A percentile compares a stretch with the other conserved stretches of the same genome.
Evolutionary conservation across 192 early-diverging fungal genomes (phyloP).

Genomic region (Powellomyces hirtus): DNA sequence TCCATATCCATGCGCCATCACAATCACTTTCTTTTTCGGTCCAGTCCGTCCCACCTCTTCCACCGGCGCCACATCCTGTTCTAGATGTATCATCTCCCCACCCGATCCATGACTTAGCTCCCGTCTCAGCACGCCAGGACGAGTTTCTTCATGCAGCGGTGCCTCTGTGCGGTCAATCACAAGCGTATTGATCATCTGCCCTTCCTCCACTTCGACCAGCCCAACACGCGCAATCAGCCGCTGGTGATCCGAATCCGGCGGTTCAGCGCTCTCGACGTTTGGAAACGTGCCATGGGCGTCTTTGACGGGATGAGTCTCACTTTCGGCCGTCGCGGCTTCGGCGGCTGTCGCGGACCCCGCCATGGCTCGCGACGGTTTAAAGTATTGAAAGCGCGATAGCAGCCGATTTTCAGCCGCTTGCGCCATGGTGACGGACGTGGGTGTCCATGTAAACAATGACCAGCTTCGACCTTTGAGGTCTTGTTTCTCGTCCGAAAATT

Average conservation of each 20-base stretch:
- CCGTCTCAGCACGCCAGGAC: conserved; percentile 3
- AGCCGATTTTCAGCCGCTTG: conserved; percentile 59
- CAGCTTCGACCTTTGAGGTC: conserved; percentile 12
- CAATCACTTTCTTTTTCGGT: conserved; percentile 47
- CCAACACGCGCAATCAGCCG: conserved; percentile 49
- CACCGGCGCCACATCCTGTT: conserved; percentile 29
- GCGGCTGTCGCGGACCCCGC: background rate
- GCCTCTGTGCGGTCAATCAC: conserved; percentile 52
- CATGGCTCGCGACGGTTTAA: conserved; percentile 21
- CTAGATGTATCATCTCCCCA: conserved; percentile 21
- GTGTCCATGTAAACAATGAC: conserved; percentile 37
- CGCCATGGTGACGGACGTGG: conserved; percentile 21
- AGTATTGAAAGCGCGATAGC: conserved; percentile 53
- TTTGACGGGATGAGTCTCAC: background rate
- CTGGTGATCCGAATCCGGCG: conserved; percentile 10
- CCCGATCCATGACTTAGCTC: conserved; percentile 1
- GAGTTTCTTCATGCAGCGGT: background rate
- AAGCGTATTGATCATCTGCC: conserved; percentile 58
- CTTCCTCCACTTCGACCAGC: conserved; percentile 50
- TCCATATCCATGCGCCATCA: conserved; percentile 79
- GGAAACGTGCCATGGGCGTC: background rate
- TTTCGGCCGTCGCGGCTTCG: background rate
- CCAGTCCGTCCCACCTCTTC: conserved; percentile 21
- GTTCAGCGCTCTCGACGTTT: background rate
- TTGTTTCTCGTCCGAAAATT: background rate